Evolutionary conservation across 768 basidiomycete genomes (phyloP).

Genomic region (Russula brevipes): DNA sequence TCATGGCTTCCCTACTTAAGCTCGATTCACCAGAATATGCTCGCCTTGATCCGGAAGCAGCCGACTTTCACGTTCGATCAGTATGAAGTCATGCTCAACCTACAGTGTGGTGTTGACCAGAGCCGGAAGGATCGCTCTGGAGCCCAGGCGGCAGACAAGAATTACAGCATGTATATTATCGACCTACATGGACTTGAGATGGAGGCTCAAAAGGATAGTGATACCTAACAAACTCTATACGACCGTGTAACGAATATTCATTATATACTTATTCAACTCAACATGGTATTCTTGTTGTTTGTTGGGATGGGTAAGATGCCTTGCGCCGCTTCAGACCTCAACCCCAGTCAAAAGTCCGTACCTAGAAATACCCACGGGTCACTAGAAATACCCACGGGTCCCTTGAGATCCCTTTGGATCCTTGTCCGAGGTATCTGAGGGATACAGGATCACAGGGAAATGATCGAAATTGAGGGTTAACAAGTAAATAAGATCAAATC

Average conservation of each 20-base stretch:
- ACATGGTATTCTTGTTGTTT: neutral
- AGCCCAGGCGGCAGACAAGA: constrained; percentile 55
- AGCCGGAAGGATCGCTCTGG: constrained; percentile 45
- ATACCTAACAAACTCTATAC: constrained; percentile 23
- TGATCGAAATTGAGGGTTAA: too few species aligned
- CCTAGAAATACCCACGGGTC: too few species aligned
- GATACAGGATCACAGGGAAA: too few species aligned
- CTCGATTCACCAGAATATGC: constrained; percentile 53
- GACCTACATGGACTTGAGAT: constrained; percentile 81
- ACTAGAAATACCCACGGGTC: too few species aligned
- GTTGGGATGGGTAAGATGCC: too few species aligned
- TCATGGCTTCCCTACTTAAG: neutral
- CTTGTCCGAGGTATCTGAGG: too few species aligned
- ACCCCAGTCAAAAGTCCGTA: too few species aligned
- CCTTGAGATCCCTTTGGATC: too few species aligned
- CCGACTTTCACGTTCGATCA: constrained; percentile 82
- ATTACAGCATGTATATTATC: constrained; percentile 84
- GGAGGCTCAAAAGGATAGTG: constrained; percentile 39
- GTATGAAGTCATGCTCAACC: constrained; percentile 83
- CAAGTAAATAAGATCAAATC: too few species aligned
- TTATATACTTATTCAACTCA: constrained; percentile 7
- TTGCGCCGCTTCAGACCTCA: too few species aligned
- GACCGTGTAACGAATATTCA: constrained; percentile 9
- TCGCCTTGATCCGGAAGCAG: constrained; percentile 59
- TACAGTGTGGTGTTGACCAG: constrained; percentile 82